Evolutionary conservation across 805 yeast genomes (phyloP).

Genomic region (baker's yeast (Saccharomyces cerevisiae)): DNA sequence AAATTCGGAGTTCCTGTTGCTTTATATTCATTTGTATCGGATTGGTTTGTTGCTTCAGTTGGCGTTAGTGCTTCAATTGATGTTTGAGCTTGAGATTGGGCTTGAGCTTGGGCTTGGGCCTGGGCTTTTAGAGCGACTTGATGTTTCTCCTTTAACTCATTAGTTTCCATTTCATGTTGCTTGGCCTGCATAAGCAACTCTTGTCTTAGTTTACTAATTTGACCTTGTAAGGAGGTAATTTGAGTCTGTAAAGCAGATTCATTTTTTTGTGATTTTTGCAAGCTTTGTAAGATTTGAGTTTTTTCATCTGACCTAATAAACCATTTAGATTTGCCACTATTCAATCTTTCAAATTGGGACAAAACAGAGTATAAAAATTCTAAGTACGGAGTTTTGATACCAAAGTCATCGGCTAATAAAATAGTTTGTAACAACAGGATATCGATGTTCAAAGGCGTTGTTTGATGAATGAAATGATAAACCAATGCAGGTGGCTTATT

Average conservation of each 20-base stretch:
- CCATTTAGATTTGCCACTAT: slow-evolving; percentile 33
- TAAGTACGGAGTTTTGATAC: slow-evolving; percentile 80
- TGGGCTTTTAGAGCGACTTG: neutral
- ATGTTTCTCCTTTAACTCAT: neutral
- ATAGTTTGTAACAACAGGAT: slow-evolving; percentile 78
- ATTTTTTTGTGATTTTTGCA: neutral
- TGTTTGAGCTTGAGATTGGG: neutral
- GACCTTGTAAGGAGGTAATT: slow-evolving; percentile 4
- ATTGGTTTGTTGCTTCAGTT: neutral
- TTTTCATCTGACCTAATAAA: slow-evolving; percentile 18
- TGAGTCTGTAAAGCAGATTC: neutral
- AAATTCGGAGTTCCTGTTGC: slow-evolving; percentile 28
- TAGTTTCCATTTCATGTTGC: neutral
- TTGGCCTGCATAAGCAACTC: slow-evolving; percentile 2
- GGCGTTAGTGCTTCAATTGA: neutral
- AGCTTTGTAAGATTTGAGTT: slow-evolving; percentile 1
- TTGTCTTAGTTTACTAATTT: slow-evolving; percentile 8
- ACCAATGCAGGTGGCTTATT: slow-evolving; percentile 51
- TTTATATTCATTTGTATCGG: slow-evolving; percentile 5
- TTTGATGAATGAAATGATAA: slow-evolving; percentile 53
- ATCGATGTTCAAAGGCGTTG: slow-evolving; percentile 56
- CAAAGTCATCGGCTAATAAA: slow-evolving; percentile 78
- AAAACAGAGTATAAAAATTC: slow-evolving; percentile 77
- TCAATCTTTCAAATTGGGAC: slow-evolving; percentile 52
- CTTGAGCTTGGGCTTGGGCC: neutral